phyloP scores from a whole-genome alignment of 371 early-diverging fungal genomes.

The Mortierella sp. region DNA sequence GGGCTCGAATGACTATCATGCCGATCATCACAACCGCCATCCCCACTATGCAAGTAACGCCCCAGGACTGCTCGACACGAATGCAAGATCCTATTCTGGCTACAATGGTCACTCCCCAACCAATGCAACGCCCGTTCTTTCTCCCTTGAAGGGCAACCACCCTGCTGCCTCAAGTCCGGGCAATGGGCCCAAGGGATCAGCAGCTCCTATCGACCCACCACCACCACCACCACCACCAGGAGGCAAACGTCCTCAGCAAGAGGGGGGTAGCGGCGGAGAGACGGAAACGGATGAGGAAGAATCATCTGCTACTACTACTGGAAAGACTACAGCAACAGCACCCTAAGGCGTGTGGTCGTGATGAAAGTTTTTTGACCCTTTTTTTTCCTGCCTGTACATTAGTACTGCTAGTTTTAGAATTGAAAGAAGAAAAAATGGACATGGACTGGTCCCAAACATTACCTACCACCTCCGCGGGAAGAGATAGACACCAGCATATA shows the following conservation, averaged over 20 bases:
- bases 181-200: not conserved
- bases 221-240: not conserved
- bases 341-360: too few relatives aligned
- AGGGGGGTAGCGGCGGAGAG: conserved; percentile 26
- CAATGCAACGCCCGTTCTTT: not conserved
- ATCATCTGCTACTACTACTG: not conserved
- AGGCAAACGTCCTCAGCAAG: not conserved
- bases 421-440: too few relatives aligned
- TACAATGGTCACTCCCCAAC: conserved; percentile 7
- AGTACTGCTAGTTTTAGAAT: too few relatives aligned
- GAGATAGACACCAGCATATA: too few relatives aligned
- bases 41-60: conserved; percentile 3
- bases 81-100: conserved; percentile 9
- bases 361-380: too few relatives aligned
- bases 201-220: not conserved
- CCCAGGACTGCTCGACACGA: not conserved
- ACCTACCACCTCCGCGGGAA: too few relatives aligned
- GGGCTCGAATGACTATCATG: conserved; percentile 3
- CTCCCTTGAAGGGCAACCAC: conserved; percentile 8
- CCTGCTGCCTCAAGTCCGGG: not conserved
- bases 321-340: not conserved
- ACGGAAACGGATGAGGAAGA: conserved; percentile 31
- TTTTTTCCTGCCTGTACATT: too few relatives aligned
- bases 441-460: too few relatives aligned
- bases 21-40: conserved; percentile 11